Base-by-base conservation (phyloP, 306 rosid species). In the Glycine soja region DNA sequence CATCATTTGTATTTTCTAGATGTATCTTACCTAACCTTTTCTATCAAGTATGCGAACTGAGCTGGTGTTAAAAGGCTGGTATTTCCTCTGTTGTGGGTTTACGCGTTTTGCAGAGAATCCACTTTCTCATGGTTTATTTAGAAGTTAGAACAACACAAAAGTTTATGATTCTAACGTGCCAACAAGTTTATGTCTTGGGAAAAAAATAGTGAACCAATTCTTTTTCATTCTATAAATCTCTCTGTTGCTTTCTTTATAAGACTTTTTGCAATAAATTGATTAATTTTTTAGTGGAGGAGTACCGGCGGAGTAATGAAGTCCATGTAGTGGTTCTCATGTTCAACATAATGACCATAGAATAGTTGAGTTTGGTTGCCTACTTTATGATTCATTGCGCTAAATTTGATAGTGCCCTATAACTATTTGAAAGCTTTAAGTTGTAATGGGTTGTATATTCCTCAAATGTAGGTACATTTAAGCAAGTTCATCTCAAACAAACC, bases 141-240 rank as follows among this genome's bases (percentile, higher is more conserved):
- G 76, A 64, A 85, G 76, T 88, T 89, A 77, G 76, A 64, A 85
- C 79, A 24, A 45, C 80, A 72, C 74, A 54, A 71, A 70, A 64
- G 81, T 85, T 15, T 80, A 78, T 85, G 57, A 87, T 85, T 83
- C 70, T 82, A 66, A 84, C 85, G 24, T 83, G 91, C 92, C 85
- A 87, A 82, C 86, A 82, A 81, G 80, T 86, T 80, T 63, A 32
- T 73, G 62, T 18, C 38, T 40, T 40, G 10, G 68, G 15, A 54
- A 74, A 76, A 3, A 85, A 63, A 51, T 11, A 30, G 51, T 65
- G 12, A 12, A 14, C 63, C 50, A 34, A 50, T 48, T 50, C 0
- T 30, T 51, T 64, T 34, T 34, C 61, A 63, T 34, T 51, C 24
- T 14, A 54, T 12, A 13, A 65, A 38, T 72, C 18, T 56, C 63